Base-by-base conservation (phyloP, 1,284 basidiomycete genomes). In the Ceratobasidium sp. region DNA sequence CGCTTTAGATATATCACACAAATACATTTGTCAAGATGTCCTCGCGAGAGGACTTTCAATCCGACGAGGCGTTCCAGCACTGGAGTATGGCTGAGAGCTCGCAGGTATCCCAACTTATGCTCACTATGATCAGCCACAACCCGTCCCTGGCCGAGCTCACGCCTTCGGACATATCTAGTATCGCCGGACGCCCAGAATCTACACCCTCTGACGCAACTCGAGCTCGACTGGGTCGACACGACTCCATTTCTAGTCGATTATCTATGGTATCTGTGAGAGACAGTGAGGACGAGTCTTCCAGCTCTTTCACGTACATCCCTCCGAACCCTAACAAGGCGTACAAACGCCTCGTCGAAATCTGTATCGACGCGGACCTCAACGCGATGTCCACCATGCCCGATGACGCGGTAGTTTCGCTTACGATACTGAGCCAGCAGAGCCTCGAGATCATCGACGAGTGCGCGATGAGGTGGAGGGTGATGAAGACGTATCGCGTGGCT, bases 401-500 rank as follows among this genome's bases (percentile, higher is more conserved):
- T 78, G 94, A 96, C 79, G 95, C 99, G 78, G 96, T 99, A 83
- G 97, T 99, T 2, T 95, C 96, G 0, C 85, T 99, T 41, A 94
- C 94, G 11, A 99, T 99, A 73, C 84, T 99, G n/a, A 95, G 95
- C 0, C 80, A 88, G 0, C 81, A 87, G 19, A 96, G 99, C 81
- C 86, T 94, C 56, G 92, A 94, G 74, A 85, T 99, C 45, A 89
- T 99, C 75, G 91, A 91, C 71, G 93, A 97, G 80, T 97, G 96
- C 79, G 95, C 95, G 0, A 80, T 92, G 74, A 88, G 95, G 53
- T 99, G 98, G 98, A 87, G 97, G 72, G 91, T 99, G 73, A 89
- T 91, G 8, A 89, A 92, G 67, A 85, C 93, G 2, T 95, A 94
- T 80, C 89, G 94, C 27, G 89, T 89, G 0, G 87, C 91, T 9